These are phyloP conservation scores for Trichoderma asperellum DNA, from an alignment of 2,329 filamentous ascomycete species.

Conservation along the genomic window DNA sequence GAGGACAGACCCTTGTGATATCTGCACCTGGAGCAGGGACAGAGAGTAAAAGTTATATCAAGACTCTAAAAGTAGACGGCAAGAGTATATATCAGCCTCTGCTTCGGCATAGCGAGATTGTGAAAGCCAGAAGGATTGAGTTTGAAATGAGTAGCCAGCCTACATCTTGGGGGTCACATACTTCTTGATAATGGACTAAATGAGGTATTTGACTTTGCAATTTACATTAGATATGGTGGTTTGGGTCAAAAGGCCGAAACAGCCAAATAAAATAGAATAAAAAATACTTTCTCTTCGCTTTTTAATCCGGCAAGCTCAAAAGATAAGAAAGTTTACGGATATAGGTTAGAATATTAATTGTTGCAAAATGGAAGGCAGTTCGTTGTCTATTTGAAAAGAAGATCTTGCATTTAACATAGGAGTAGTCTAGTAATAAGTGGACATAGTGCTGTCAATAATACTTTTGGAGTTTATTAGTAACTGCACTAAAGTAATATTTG, in stretches of 20 bases:
- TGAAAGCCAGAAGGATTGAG: conserved; percentile 44
- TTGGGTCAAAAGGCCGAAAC: neutral
- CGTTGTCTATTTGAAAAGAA: too few species aligned
- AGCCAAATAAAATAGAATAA: neutral
- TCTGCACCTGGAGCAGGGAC: conserved; percentile 46
- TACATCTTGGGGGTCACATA: conserved; percentile 33
- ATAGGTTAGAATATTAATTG: too few species aligned
- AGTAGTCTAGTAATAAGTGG: too few species aligned
- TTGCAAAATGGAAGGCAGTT: too few species aligned
- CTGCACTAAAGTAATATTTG: too few species aligned
- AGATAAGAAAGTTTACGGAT: too few species aligned
- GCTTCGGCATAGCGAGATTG: conserved; percentile 47
- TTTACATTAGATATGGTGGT: neutral
- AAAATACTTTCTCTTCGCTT: too few species aligned
- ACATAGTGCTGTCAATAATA: too few species aligned
- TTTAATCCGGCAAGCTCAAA: too few species aligned
- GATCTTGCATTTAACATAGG: too few species aligned
- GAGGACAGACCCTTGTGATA: conserved; percentile 42
- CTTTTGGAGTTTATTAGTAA: too few species aligned
- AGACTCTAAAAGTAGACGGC: conserved; percentile 47
- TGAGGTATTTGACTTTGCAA: neutral
- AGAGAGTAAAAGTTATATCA: conserved; percentile 45
- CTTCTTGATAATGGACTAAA: neutral
- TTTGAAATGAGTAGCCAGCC: conserved; percentile 51
- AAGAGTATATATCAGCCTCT: conserved; percentile 40